A percentile compares a stretch with the other conserved stretches of the same genome.
Evolutionary conservation across 805 yeast genomes (phyloP).

Genomic region (Cyberlindnera lachancei): DNA sequence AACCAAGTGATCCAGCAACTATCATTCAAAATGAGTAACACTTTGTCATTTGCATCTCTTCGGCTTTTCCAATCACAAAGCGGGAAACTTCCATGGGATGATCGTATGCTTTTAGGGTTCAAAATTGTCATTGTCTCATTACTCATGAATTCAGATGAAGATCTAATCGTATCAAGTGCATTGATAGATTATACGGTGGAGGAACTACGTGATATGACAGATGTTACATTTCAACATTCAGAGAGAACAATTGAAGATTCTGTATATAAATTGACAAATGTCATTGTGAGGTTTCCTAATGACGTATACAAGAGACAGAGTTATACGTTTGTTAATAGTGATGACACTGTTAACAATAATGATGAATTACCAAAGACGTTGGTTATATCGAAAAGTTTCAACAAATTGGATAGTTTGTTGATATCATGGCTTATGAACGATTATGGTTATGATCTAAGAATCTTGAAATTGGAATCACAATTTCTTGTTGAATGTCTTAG

Average conservation of each 20-base stretch:
- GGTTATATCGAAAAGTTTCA: conserved; percentile 7
- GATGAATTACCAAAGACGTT: conserved; percentile 4
- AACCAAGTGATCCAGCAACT: no score
- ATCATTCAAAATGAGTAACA: no score
- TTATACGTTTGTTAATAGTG: conserved; percentile 4
- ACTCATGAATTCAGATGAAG: conserved; percentile 17
- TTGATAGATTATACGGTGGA: conserved; percentile 12
- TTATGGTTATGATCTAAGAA: conserved; percentile 20
- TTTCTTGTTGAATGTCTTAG: conserved; percentile 22
- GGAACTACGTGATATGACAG: conserved; percentile 11
- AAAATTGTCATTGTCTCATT: conserved; percentile 17
- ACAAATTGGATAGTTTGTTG: conserved; percentile 16
- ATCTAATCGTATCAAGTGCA: conserved; percentile 14
- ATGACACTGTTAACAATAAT: neutral
- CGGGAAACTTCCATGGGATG: conserved; percentile 6
- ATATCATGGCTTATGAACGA: conserved; percentile 24
- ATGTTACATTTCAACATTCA: conserved; percentile 5
- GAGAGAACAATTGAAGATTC: conserved; percentile 3
- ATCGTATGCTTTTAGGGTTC: conserved; percentile 7
- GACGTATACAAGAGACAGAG: conserved; percentile 14
- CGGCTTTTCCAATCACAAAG: neutral
- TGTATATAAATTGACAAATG: conserved; percentile 3
- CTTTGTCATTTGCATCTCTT: no score
- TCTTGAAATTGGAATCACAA: conserved; percentile 18
- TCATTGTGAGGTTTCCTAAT: conserved; percentile 15